Base-by-base conservation (phyloP, 1,284 basidiomycete species). In the Singerocomus rubriflavus region DNA sequence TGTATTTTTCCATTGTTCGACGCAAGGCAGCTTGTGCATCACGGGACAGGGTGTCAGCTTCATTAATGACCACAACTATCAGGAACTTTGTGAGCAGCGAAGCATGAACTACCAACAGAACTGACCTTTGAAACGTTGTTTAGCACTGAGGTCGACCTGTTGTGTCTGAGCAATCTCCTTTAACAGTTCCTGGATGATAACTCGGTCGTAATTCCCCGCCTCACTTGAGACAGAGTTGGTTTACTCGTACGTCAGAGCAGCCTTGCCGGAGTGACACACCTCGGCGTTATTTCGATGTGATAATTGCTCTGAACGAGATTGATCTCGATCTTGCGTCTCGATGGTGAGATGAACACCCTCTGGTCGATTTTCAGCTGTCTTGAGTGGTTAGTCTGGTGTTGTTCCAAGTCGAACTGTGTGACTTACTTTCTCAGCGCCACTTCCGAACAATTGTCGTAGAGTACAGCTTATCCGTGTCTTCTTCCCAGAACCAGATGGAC, bases 131-230 rank as follows among this genome's bases (percentile, higher is more conserved):
- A 99, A 99, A 51, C 91, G 79, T 62, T 98, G 95, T 66, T 91
- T 95, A 0, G 97, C 96, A 64, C 84, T 93, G 57, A 97, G 71
- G 71, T 99, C 96, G 7, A 99, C 93, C 66, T 98, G 96, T 66
- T 99, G 96, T 4, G 96, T 99, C 71, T 98, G 95, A 3, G 97
- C 97, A 62, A 99, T 98, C 71, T 99, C 96, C 71, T 99, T 99
- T 54, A 99, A 72, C 47, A 99, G 84, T 60, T 99, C 96, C 66
- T 99, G 97, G 46, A 99, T 95, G 41, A 99, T 92, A 0, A 96
- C 82, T 53, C 97, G 78, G 68, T 99, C 96, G 64, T 92, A 98
- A 66, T 88, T 95, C 9, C 96, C 97, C 1, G 96, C 94, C 72
- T 99, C 96, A 59, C 93, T 96, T 66, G 13, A 55, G 44, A 17